Evolutionary conservation across 495 filamentous ascomycete genomes (phyloP).

Genomic region (Lepraria neglecta): DNA sequence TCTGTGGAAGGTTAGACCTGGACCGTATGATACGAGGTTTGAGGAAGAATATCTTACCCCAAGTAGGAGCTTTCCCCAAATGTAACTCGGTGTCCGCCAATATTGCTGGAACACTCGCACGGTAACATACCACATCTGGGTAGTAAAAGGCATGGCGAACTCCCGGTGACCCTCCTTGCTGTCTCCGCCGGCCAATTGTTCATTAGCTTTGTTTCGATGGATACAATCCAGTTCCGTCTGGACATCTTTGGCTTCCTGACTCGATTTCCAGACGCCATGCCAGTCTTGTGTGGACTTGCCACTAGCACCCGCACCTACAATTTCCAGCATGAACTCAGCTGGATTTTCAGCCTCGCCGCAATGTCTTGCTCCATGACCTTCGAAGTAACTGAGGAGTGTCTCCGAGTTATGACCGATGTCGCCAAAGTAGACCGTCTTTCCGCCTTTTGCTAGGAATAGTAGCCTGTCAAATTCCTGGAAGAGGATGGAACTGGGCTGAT

Average conservation of each 20-base stretch:
- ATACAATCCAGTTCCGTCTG: too few relatives aligned
- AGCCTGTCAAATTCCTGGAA: constrained; percentile 46
- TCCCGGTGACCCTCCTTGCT: constrained; percentile 42
- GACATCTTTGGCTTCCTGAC: too few relatives aligned
- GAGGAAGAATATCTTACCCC: constrained; percentile 44
- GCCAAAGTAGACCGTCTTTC: constrained; percentile 68
- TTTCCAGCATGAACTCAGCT: constrained; percentile 85
- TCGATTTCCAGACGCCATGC: constrained; percentile 52
- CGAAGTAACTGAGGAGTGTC: constrained; percentile 48
- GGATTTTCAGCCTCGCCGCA: constrained; percentile 60
- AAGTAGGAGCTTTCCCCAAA: constrained; percentile 25
- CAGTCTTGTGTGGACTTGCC: constrained; percentile 51
- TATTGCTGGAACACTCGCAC: constrained; percentile 53
- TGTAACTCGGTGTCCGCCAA: constrained; percentile 58
- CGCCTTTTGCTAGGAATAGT: constrained; percentile 60
- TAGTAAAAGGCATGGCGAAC: constrained; percentile 52
- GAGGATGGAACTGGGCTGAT: constrained; percentile 66
- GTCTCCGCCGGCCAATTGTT: constrained; percentile 21
- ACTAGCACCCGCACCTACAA: constrained; percentile 71
- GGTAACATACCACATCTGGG: constrained; percentile 52
- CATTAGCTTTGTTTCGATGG: constrained; percentile 41
- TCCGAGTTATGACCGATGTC: constrained; percentile 53
- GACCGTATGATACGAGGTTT: constrained; percentile 66
- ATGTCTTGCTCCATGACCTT: constrained; percentile 34
- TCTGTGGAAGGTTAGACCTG: constrained; percentile 37